Base-by-base conservation (phyloP, 805 yeast species). In the Lipomyces oligophaga region DNA sequence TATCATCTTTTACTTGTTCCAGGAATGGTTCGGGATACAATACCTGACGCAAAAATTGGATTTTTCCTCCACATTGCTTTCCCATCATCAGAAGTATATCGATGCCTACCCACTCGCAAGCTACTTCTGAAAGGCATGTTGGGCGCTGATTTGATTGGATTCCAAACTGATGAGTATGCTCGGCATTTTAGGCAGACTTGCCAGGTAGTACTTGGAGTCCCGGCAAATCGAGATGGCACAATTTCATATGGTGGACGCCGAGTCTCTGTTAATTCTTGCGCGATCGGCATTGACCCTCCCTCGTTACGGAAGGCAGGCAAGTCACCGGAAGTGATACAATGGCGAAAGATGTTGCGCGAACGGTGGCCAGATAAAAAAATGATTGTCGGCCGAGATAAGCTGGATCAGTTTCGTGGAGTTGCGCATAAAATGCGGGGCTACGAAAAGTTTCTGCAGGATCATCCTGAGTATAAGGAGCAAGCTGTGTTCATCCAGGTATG, bases 171-270 rank as follows among this genome's bases (percentile, higher is more conserved):
- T 24, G 98, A 93, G 65, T 90, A 89, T 58, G 94, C 88, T 21
- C 79, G 95, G 60, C 98, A 93, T 66, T 93, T 93, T 66, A 69
- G 85, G 45, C 97, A 90, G 67, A 87, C 97, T 2, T 80, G 95
- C 59, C 85, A 83, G 57, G 73, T 96, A 44, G 71, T 93, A 28
- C 67, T 93, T 28, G 78, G 88, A 56, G 88, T 94, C 0, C 97
- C 90, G 66, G 78, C 84, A n/a, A 76, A 77, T 3, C 85, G 94
- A 0, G 85, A 85, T 16, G 96, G 96, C 16, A 78, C 90, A 26
- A 90, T 87, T 62, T 83, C 82, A 24, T 32, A 22, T 38, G 70
- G 71, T 3, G 67, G 64, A 22, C 60, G 61, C 16, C 64, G 64
- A 35, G 64, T 69, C 1, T 59, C 63, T 15, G 68, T 71, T 2